Conservation (phyloP, 768 basidiomycete species). For the Russula griseocarnosa region DNA sequence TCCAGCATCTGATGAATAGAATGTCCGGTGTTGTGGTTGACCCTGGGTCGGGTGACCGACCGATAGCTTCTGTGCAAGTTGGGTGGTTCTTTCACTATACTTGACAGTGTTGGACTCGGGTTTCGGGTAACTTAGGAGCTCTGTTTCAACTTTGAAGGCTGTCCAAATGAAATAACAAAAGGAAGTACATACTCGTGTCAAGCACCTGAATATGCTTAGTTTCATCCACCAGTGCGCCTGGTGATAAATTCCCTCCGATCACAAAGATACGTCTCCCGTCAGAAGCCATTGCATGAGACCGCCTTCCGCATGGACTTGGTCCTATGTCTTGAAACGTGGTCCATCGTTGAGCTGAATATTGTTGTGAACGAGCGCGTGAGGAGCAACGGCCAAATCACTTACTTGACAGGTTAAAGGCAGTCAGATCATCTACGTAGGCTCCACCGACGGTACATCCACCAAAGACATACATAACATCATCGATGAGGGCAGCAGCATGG, state of each 20-base stretch:
- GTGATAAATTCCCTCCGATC: conserved; percentile 88
- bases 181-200: conserved; percentile 76
- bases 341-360: conserved; percentile 82
- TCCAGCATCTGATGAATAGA: conserved; percentile 43
- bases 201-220: conserved; percentile 78
- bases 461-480: conserved; percentile 96
- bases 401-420: conserved; percentile 98
- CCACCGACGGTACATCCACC: conserved; percentile 96
- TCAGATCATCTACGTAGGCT: conserved; percentile 89
- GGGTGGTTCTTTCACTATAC: conserved; percentile 32
- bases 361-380: neutral
- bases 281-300: conserved; percentile 95
- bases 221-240: conserved; percentile 70
- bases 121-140: conserved; percentile 81
- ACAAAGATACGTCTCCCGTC: conserved; percentile 87
- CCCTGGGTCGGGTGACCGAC: conserved; percentile 28
- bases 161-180: neutral
- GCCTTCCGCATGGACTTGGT: conserved; percentile 84
- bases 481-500: conserved; percentile 92
- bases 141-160: conserved; percentile 38
- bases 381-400: conserved; percentile 37
- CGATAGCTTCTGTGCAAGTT: conserved; percentile 47
- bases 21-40: conserved; percentile 6
- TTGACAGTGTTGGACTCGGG: conserved; percentile 53
- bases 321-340: conserved; percentile 99